Evolutionary conservation across 371 early-diverging fungal species (phyloP).

Genomic region (Cokeromyces recurvatus): DNA sequence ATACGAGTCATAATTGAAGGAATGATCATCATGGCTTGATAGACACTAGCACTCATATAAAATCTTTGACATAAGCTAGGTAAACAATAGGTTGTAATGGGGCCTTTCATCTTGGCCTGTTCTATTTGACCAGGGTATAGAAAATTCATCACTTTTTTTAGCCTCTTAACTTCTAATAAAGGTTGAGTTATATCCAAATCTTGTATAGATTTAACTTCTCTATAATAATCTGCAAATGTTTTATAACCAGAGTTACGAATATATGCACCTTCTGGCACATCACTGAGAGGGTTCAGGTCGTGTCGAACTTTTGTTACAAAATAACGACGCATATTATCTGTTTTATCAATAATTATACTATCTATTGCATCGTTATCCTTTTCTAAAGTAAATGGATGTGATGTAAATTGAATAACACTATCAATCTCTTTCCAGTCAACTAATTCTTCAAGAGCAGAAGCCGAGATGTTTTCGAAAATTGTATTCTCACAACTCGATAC

Average conservation of each 20-base stretch:
- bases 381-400: conserved; percentile 5
- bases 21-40: conserved; percentile 49
- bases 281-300: conserved; percentile 37
- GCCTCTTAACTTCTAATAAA: conserved; percentile 38
- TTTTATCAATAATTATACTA: conserved; percentile 47
- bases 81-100: conserved; percentile 38
- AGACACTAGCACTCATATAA: conserved; percentile 51
- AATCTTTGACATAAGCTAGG: conserved; percentile 54
- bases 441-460: not conserved
- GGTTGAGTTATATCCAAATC: conserved; percentile 39
- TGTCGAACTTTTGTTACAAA: conserved; percentile 42
- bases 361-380: conserved; percentile 18
- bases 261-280: conserved; percentile 16
- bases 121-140: conserved; percentile 32
- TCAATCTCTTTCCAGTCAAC: conserved; percentile 61
- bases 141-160: conserved; percentile 48
- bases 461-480: conserved; percentile 3
- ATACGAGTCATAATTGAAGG: conserved; percentile 69
- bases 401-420: conserved; percentile 9
- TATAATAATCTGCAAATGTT: conserved; percentile 52
- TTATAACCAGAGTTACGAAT: conserved; percentile 37
- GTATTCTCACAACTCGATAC: conserved; percentile 10
- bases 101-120: conserved; percentile 18
- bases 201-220: conserved; percentile 8
- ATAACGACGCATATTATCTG: conserved; percentile 56